A percentile compares a stretch with the other conserved stretches of the same genome.
Evolutionary conservation across 495 filamentous ascomycete species (phyloP).

Genomic region (Haplographium delicatum): DNA sequence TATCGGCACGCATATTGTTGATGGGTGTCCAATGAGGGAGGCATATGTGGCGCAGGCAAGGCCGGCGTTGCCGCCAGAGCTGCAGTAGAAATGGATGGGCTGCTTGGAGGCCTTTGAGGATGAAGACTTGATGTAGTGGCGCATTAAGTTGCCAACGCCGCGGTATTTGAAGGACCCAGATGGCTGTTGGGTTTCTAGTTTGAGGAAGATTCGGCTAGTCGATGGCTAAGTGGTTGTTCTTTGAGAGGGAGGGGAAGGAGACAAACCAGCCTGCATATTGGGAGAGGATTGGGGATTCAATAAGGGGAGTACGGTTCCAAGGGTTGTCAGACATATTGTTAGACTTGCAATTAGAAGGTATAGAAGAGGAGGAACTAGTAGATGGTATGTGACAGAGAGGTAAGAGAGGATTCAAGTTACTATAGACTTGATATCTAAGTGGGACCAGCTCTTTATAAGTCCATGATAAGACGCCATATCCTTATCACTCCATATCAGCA

Average conservation of each 20-base stretch:
- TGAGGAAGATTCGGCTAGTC: constrained; percentile 62
- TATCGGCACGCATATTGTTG: constrained; percentile 77
- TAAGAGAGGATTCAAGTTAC: too few species aligned
- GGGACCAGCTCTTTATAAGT: too few species aligned
- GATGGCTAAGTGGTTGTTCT: not conserved
- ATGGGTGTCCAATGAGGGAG: constrained; percentile 52
- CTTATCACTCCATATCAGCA: too few species aligned
- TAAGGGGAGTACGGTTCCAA: constrained; percentile 6
- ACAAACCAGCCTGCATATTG: constrained; percentile 11
- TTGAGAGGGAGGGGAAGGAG: not conserved
- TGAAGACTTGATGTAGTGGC: constrained; percentile 41
- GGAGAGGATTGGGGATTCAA: constrained; percentile 4
- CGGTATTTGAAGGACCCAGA: constrained; percentile 93
- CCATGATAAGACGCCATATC: too few species aligned
- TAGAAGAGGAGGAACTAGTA: not conserved
- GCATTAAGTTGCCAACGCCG: constrained; percentile 77
- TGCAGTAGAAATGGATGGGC: constrained; percentile 75
- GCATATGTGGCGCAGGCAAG: constrained; percentile 84
- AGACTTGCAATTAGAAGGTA: not conserved
- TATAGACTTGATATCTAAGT: too few species aligned
- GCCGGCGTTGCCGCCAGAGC: constrained; percentile 85
- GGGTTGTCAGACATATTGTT: constrained; percentile 8
- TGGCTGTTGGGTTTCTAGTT: constrained; percentile 89
- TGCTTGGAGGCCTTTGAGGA: not conserved
- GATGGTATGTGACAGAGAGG: too few species aligned